phyloP scores from a whole-genome alignment of 2,329 filamentous ascomycete genomes.

The Lizonia empirigonia region DNA sequence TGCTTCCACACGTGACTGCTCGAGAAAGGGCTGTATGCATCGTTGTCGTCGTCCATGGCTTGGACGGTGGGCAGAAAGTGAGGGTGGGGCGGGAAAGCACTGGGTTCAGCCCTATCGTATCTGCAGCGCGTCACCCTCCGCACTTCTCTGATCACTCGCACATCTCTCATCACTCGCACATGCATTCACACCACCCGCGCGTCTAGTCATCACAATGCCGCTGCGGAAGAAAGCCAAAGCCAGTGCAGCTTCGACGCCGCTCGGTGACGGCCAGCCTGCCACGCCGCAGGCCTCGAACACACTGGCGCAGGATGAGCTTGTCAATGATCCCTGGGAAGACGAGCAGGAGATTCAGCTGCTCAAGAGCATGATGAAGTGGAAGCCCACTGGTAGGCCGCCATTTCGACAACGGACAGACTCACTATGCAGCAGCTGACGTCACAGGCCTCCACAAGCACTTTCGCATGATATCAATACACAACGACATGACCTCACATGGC shows the following conservation, averaged over 20 bases:
- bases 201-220: constrained; percentile 59
- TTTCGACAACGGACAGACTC: fast-evolving
- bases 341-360: constrained; percentile 92
- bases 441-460: constrained; percentile 63
- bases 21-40: constrained; percentile 64
- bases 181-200: background rate
- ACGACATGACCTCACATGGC: constrained; percentile 56
- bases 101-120: constrained; percentile 18
- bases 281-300: constrained; percentile 47
- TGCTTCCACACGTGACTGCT: constrained; percentile 66
- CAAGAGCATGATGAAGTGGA: constrained; percentile 92
- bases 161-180: background rate
- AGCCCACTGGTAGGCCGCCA: constrained; percentile 72
- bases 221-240: constrained; percentile 71
- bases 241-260: constrained; percentile 63
- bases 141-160: background rate
- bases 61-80: constrained; percentile 9
- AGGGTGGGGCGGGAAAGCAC: constrained; percentile 21
- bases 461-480: constrained; percentile 56
- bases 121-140: constrained; percentile 16
- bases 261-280: constrained; percentile 48
- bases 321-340: constrained; percentile 86
- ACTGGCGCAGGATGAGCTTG: constrained; percentile 59
- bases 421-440: constrained; percentile 1
- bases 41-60: constrained; percentile 43